Percentiles rank a stretch among this genome's conserved stretches.
phyloP scores from a whole-genome alignment of 2,329 filamentous ascomycete species.

The Penicillium capsulatum region DNA sequence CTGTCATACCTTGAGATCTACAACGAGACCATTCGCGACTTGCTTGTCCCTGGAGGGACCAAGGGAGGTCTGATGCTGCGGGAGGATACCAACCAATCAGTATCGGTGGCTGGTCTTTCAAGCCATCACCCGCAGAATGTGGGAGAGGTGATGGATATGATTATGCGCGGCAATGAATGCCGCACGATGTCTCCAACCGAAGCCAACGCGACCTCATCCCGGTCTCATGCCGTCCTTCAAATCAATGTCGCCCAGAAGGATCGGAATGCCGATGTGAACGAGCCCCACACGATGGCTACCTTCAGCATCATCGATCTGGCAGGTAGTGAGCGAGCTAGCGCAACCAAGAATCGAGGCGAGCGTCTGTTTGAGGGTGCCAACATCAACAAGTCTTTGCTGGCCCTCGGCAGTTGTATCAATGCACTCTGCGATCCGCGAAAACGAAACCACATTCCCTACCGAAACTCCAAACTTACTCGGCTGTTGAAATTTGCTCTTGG shows the following conservation, averaged over 20 bases:
- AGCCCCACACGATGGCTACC: slow-evolving; percentile 96
- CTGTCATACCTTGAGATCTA: slow-evolving; percentile 98
- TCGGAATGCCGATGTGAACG: slow-evolving; percentile 83
- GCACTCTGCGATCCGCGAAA: slow-evolving; percentile 90
- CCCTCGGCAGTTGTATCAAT: slow-evolving; percentile 95
- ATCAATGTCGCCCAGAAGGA: slow-evolving; percentile 96
- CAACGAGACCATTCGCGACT: slow-evolving; percentile 95
- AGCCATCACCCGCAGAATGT: slow-evolving; percentile 89
- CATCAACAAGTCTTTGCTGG: slow-evolving; percentile 97
- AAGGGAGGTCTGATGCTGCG: slow-evolving; percentile 85
- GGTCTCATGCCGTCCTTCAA: slow-evolving; percentile 94
- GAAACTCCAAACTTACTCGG: slow-evolving; percentile 94
- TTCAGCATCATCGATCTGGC: slow-evolving; percentile 97
- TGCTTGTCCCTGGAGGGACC: slow-evolving; percentile 78
- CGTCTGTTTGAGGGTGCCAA: slow-evolving; percentile 90
- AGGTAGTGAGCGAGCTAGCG: slow-evolving; percentile 90
- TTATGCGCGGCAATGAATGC: slow-evolving; percentile 88
- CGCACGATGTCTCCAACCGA: slow-evolving; percentile 95
- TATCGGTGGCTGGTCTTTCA: slow-evolving; percentile 84
- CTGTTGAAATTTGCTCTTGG: slow-evolving; percentile 95
- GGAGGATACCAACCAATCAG: slow-evolving; percentile 88
- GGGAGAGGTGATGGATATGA: slow-evolving; percentile 98
- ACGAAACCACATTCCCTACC: slow-evolving; percentile 90
- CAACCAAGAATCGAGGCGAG: slow-evolving; percentile 93
- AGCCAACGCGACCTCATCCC: slow-evolving; percentile 94